Base-by-base conservation (phyloP, 116 monocot genomes). In the Dioscorea cayenensis region DNA sequence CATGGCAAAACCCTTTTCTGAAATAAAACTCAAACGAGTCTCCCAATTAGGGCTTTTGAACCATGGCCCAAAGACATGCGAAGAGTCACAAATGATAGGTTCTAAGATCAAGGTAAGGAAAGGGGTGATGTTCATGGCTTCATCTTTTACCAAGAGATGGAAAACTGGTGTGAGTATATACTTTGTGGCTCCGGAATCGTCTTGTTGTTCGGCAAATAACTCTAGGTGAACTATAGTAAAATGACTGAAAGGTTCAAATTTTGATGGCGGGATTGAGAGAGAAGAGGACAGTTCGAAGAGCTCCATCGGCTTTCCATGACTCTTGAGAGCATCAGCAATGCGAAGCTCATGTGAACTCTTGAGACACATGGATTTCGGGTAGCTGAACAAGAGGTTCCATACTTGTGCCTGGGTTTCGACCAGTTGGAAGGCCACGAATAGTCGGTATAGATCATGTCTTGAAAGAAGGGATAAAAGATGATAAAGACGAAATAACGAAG, bases 291-390 rank as follows among this genome's bases (percentile, higher is more conserved):
- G 75, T 10, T 75, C 60, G 14, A 78, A 36, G 75, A 76, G 63
- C 6, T 75, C 5, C 51, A 65, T 60, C 20, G 83, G 59, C 4
- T 50, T 35, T 20, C 79, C 79, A 17, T 69, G 72, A 29, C 23
- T n/a, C 68, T 78, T 55, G 28, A 83, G 28, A 58, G 48, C 58
- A 55, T 78, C 83, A 1, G 83, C 63, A 14, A 83, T 73, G 66
- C 70, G 69, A 36, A 84, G 84, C 62, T 84, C 73, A 16, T 73
- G 9, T 8, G 84, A 76, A 23, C 79, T 72, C 60, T 76, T 76
- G 38, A 79, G 66, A 10, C 60, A 55, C 66, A 78, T 49, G 66
- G 74, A 77, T 18, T 63, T 69, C 60, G 55, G 8, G 71, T 28
- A 74, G 74, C 64, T 50, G 14, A 75, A 49, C 3, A 50, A 28